Conservation (phyloP, 495 filamentous ascomycete species). For the Wilcoxina mikolae region DNA sequence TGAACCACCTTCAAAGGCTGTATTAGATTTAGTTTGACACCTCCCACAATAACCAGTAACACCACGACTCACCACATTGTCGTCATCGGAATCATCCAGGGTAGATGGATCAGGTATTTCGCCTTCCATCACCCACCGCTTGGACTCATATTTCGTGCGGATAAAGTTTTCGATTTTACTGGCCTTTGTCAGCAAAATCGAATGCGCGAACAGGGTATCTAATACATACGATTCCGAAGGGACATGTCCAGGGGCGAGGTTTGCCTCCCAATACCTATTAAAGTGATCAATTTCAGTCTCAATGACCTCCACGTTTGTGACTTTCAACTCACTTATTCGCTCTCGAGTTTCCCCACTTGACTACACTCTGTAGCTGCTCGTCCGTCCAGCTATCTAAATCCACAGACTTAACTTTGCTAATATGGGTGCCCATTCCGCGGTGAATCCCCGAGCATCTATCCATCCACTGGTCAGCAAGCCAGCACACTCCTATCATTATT, state of each 20-base stretch:
- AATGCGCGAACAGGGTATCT: background rate
- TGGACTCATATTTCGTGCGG: conserved; percentile 93
- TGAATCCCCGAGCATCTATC: conserved; percentile 82
- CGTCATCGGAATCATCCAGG: conserved; percentile 76
- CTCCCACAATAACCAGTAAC: no score
- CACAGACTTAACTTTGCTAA: conserved; percentile 93
- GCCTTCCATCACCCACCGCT: conserved; percentile 97
- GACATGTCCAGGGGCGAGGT: conserved; percentile 78
- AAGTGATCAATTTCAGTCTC: conserved; percentile 31
- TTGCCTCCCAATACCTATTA: conserved; percentile 84
- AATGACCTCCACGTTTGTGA: conserved; percentile 43
- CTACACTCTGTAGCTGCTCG: conserved; percentile 81
- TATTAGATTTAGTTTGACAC: conserved; percentile 25
- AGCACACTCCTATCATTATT: background rate
- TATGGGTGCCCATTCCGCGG: conserved; percentile 96
- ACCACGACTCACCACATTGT: conserved; percentile 44
- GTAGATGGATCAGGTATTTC: conserved; percentile 78
- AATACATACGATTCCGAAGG: conserved; percentile 72
- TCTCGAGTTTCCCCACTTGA: conserved; percentile 86
- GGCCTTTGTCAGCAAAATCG: conserved; percentile 10
- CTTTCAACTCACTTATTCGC: conserved; percentile 63
- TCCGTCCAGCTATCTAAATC: conserved; percentile 97
- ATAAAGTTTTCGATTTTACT: conserved; percentile 99
- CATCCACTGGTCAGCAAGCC: conserved; percentile 2
- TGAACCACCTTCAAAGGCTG: conserved; percentile 59